Conservation (phyloP, 305 asterid genomes). For the Lippia alba region DNA sequence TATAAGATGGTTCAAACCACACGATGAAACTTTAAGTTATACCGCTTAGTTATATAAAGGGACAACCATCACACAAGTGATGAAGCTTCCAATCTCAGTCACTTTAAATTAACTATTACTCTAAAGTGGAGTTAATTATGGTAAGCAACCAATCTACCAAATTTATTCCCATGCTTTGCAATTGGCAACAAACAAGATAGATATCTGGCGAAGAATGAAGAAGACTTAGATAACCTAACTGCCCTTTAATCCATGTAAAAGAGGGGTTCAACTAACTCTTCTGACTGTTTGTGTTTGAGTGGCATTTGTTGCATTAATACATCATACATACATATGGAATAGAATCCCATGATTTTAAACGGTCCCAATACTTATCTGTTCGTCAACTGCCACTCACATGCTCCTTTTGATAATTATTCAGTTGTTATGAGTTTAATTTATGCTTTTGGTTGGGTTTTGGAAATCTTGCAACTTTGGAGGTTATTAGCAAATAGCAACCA, state of each 20-base stretch:
- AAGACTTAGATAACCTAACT: conserved; percentile 41
- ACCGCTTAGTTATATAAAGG: no score
- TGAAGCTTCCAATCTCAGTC: no score
- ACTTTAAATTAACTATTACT: conserved; percentile 1
- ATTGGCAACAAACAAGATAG: background rate
- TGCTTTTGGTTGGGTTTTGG: background rate
- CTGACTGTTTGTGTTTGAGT: conserved; percentile 24
- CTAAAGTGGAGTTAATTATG: conserved; percentile 2
- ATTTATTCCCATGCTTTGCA: conserved; percentile 11
- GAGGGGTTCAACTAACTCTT: conserved; percentile 48
- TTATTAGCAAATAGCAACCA: background rate
- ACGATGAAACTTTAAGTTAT: no score
- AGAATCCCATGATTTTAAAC: conserved; percentile 30
- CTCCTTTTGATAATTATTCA: conserved; percentile 33
- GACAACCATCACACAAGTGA: no score
- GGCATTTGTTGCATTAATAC: conserved; percentile 50
- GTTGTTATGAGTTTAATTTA: conserved; percentile 1
- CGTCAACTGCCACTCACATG: conserved; percentile 60
- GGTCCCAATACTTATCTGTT: conserved; percentile 41
- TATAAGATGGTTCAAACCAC: no score
- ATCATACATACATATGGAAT: background rate
- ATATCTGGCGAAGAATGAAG: conserved; percentile 24
- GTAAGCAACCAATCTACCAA: conserved; percentile 31
- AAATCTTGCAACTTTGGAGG: conserved; percentile 14
- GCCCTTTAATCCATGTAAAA: conserved; percentile 18